Conservation (phyloP, 2,329 filamentous ascomycete genomes). For the Calonectria pseudoturangicola region DNA sequence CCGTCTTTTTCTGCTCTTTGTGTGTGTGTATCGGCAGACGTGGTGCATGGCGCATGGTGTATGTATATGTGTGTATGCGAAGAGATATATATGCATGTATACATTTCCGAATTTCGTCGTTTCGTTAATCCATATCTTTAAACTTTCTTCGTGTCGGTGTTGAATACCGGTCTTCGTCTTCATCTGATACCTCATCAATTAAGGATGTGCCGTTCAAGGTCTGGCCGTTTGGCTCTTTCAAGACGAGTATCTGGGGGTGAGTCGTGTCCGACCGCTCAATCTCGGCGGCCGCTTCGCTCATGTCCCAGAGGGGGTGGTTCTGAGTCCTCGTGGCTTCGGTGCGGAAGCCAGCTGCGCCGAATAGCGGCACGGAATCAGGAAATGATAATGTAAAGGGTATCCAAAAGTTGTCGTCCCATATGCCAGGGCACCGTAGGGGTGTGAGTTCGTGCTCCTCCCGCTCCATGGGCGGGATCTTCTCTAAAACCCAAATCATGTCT, state of each 20-base stretch:
- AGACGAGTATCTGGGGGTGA: constrained; percentile 3
- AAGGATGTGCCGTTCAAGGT: constrained; percentile 1
- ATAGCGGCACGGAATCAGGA: constrained; percentile 54
- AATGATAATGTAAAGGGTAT: constrained; percentile 56
- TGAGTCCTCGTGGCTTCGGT: constrained; percentile 8
- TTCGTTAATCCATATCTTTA: constrained; percentile 25
- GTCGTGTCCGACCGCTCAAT: constrained; percentile 15
- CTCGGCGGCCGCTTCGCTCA: constrained; percentile 4
- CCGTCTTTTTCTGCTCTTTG: constrained; percentile 12
- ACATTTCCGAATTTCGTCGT: not conserved
- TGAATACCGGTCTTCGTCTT: constrained; percentile 9
- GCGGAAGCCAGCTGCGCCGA: constrained; percentile 56
- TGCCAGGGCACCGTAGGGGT: constrained; percentile 45
- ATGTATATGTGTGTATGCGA: not conserved
- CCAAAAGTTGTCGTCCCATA: constrained; percentile 56
- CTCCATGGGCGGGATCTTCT: constrained; percentile 52
- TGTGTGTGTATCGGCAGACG: constrained; percentile 2
- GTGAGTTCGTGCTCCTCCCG: constrained; percentile 47
- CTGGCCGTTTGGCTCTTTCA: constrained; percentile 1
- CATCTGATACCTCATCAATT: constrained; percentile 9
- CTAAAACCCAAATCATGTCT: constrained; percentile 61
- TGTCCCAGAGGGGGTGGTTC: constrained; percentile 20
- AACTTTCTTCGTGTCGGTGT: not conserved
- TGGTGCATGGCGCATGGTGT: not conserved
- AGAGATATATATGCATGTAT: not conserved